Percentiles rank a stretch among this genome's conserved stretches.
Conservation (phyloP, 2,329 filamentous ascomycete species). For the Xylariaceae sp. region DNA sequence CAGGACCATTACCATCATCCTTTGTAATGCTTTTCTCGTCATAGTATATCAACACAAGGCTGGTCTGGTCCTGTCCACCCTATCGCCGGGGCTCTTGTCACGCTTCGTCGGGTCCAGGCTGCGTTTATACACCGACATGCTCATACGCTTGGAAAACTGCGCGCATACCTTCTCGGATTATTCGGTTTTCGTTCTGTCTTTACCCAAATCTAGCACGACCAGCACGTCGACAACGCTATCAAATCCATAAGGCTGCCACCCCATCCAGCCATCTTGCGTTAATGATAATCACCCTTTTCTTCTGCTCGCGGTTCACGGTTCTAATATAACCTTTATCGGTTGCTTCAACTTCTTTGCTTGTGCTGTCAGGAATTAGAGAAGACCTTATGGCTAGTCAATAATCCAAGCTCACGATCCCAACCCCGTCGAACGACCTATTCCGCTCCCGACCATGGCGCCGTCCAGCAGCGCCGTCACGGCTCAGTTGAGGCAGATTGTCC, state of each 20-base stretch:
- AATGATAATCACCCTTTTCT: conserved; percentile 9
- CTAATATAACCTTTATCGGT: too few relatives aligned
- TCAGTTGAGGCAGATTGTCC: conserved; percentile 56
- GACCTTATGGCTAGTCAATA: conserved; percentile 35
- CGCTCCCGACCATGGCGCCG: conserved; percentile 45
- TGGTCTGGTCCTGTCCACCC: conserved; percentile 9
- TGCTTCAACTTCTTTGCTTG: too few relatives aligned
- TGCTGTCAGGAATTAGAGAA: conserved; percentile 9
- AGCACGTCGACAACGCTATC: neutral
- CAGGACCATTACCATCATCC: neutral
- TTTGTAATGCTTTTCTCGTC: neutral
- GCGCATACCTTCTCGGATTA: conserved; percentile 7
- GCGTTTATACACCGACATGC: too few relatives aligned
- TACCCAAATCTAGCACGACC: neutral
- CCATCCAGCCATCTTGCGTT: conserved; percentile 8
- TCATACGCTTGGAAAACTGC: conserved; percentile 13
- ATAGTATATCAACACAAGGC: neutral
- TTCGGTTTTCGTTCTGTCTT: conserved; percentile 4
- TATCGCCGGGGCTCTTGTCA: conserved; percentile 1
- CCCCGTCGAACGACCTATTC: conserved; percentile 10
- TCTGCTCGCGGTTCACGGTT: neutral
- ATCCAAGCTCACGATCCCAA: conserved; percentile 16
- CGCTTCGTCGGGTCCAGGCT: conserved; percentile 7
- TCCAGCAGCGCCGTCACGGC: conserved; percentile 46
- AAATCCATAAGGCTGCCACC: conserved; percentile 5